phyloP scores from a whole-genome alignment of 2,329 filamentous ascomycete species.

The Hypoxylon sp. region DNA sequence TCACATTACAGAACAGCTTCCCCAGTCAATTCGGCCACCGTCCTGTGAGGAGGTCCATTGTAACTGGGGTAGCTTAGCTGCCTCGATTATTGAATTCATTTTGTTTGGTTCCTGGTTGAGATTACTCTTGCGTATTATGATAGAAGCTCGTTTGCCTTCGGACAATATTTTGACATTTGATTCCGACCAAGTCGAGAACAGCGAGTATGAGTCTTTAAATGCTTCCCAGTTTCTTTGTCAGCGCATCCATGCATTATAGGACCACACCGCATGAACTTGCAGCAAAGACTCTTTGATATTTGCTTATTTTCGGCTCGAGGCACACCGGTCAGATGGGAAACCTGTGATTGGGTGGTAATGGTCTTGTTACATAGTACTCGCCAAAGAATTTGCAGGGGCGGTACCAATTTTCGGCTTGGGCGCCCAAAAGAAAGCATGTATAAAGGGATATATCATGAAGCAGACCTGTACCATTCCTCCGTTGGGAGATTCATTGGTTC shows the following conservation, averaged over 20 bases:
- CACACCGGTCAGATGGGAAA: background rate
- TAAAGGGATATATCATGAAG: background rate
- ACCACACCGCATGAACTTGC: background rate
- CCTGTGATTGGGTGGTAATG: background rate
- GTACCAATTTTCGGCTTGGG: background rate
- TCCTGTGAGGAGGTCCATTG: conserved; percentile 34
- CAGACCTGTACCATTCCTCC: background rate
- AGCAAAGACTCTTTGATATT: background rate
- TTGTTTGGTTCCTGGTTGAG: conserved; percentile 3
- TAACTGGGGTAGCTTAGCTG: conserved; percentile 4
- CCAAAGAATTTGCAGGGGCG: background rate
- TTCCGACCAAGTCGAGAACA: background rate
- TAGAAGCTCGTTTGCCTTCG: background rate
- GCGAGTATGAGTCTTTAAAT: conserved; percentile 2
- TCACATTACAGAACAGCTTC: conserved; percentile 45
- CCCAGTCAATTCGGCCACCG: conserved; percentile 44
- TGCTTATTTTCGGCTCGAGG: background rate
- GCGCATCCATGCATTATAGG: background rate
- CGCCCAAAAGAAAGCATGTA: background rate
- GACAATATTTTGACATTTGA: background rate
- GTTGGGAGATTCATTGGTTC: background rate
- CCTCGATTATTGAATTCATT: conserved; percentile 18
- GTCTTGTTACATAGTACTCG: background rate
- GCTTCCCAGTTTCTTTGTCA: background rate
- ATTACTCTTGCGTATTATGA: background rate